Base-by-base conservation (phyloP, 257 asterid species). In the Solanum ahanhuiri region DNA sequence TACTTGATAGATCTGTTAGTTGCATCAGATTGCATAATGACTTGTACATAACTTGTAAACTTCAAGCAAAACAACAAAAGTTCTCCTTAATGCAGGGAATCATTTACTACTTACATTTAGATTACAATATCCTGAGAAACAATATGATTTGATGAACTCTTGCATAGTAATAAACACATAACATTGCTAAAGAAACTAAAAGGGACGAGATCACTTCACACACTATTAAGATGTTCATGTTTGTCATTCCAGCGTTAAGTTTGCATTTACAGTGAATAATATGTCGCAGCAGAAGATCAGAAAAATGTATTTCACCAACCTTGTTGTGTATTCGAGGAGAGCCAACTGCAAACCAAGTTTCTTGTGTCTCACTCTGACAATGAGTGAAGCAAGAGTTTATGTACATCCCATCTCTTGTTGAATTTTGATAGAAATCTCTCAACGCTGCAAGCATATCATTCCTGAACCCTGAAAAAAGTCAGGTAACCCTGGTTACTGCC, bases 361-460 rank as follows among this genome's bases (percentile, higher is more conserved):
- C 98, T 89, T 96, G 98, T 4, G 86, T 43, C 89, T 96, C 99
- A 64, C 95, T 95, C 89, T 96, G 99, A 91, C 99, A 96, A 90
- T 96, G 98, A 81, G 96, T 93, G 70, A 96, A 96, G 87, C 99
- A 96, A 43, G 99, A 96, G 88, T 96, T 95, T 89, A 96, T 91
- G 73, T 84, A 96, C 96, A 96, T 91, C 71, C 99, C 99, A 83
- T 98, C 98, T 81, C 97, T 92, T 76, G 93, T 89, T 45, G 99
- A 91, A 91, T 91, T 86, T 35, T 33, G 22, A 37, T 89, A 90
- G 91, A 95, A 92, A 77, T 72, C 89, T 34, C 86, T 84, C 90
- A 95, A 85, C 14, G 93, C 91, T 69, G 87, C 83, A 76, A 96
- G 95, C 98, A 96, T 95, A 89, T 93, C 92, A 51, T 67, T 91